Base-by-base conservation (phyloP, 2,329 filamentous ascomycete genomes). In the Cordyceps cateniannulata region DNA sequence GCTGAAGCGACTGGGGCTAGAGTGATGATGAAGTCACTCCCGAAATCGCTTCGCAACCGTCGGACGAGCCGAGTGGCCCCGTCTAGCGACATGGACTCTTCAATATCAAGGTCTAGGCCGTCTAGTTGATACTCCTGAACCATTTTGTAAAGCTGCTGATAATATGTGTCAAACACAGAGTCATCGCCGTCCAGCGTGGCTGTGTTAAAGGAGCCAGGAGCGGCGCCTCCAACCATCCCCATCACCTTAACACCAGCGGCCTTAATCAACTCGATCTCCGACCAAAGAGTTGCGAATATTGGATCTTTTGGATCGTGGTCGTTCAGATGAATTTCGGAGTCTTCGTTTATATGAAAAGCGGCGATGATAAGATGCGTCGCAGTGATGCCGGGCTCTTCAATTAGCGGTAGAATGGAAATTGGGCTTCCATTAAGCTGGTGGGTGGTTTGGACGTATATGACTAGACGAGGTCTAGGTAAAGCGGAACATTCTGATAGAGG, bases 161-260 rank as follows among this genome's bases (percentile, higher is more conserved):
- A 93, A 75, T 89, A 90, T 20, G 73, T 72, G 70, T 93, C 87
- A 66, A 93, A 93, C 8, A 79, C 75, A 60, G 81, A 75, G 24
- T 76, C 68, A 27, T 73, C 71, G 48, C 86, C 83, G 64, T 86
- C 81, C 3, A 85, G 78, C 0, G 74, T 77, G 16, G 60, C 50
- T 57, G 81, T 74, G 53, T 77, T 77, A 67, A 82, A 96, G 1
- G 85, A 88, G 4, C 91, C 91, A 58, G 82, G 80, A 0, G 90
- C 90, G 1, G 90, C 91, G 1, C 91, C 91, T 22, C 91, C 91
- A 0, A 96, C 77, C 89, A 96, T 95, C 48, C 85, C 89, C 69
- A 95, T 79, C 1, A 96, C 84, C 67, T 87, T 90, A 64, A 96
- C 80, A 24, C 90, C 91, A 2, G 79, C 79, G 0, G 80, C 81